Base-by-base conservation (phyloP, 208 protist genomes). In the Lotmaria passim region DNA sequence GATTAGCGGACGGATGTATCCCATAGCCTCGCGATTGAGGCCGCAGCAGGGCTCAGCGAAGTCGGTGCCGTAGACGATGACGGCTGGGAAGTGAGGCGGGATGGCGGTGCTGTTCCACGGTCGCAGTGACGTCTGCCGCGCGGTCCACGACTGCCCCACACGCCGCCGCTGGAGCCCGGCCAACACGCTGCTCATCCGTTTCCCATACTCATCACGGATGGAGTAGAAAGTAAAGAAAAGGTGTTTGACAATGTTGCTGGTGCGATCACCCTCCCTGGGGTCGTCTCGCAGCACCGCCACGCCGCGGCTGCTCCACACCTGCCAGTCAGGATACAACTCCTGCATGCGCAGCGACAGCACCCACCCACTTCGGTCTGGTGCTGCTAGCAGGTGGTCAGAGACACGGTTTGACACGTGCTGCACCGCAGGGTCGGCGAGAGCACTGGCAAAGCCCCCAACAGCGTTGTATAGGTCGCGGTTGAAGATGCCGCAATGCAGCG, bases 1-100 rank as follows among this genome's bases (percentile, higher is more conserved):
- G 53, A 66, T 63, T 23, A 86, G 57, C 19, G 77, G 67, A 2
- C 77, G 73, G 28, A 86, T 52, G 53, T 86, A 86, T 0, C 65
- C 65, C 21, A 63, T 72, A 33, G 68, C 58, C 46, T 86, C 76
- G 6, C 34, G 47, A 34, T 48, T 73, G 8, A 86, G 64, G 14
- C 81, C 81, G 47, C 71, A 75, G 50, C 73, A 86, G 6, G 28
- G 30, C 14, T 66, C 72, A 7, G 0, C 0, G 47, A 76, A 85
- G 52, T 85, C 79, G 0, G 41, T 59, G n/a, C 31, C 24, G 59
- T 75, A 85, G n/a, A 53, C 26, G 0, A 85, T 4, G n/a, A 78
- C 21, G n/a, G 76, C 72, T 3, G 80, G 57, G 3, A 68, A 39
- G 33, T 47, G 43, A 6, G 4, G 43, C 43, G 43, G 43, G 43